Conservation (phyloP, 176 grass and related monocot genomes). For the Carex myosuroides region DNA sequence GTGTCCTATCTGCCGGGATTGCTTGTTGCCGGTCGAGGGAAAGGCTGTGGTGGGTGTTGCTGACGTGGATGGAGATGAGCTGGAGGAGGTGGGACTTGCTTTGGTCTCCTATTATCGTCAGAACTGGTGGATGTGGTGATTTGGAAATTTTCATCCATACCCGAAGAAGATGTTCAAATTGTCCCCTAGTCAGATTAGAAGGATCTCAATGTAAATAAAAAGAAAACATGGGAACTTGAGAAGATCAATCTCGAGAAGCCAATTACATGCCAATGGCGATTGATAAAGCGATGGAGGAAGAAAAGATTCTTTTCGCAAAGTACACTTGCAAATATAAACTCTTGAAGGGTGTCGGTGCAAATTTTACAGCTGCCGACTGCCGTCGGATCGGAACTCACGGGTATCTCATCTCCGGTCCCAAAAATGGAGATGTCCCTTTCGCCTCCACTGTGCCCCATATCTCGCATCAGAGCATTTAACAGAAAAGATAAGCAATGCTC, state of each 20-base stretch:
- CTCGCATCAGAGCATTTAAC: background rate
- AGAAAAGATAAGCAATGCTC: background rate
- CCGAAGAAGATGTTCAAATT: background rate
- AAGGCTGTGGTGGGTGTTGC: background rate
- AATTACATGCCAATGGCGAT: too few species aligned
- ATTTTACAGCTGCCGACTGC: background rate
- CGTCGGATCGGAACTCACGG: too few species aligned
- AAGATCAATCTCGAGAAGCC: background rate
- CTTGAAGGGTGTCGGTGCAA: background rate
- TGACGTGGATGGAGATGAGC: constrained; percentile 3
- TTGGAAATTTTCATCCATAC: background rate
- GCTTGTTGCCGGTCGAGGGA: constrained; percentile 5
- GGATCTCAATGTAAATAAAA: background rate
- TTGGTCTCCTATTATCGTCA: background rate
- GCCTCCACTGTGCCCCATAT: background rate
- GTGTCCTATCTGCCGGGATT: constrained; percentile 64
- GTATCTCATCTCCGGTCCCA: background rate
- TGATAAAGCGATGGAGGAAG: background rate
- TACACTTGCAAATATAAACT: background rate
- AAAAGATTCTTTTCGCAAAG: background rate
- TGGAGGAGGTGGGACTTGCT: background rate
- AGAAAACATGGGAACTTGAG: background rate
- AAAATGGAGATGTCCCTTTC: background rate
- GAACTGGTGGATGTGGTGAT: constrained; percentile 14
- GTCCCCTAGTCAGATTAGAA: background rate